Evolutionary conservation across 179 eudicot genomes (phyloP).

Genomic region (Spergularia azorica): DNA sequence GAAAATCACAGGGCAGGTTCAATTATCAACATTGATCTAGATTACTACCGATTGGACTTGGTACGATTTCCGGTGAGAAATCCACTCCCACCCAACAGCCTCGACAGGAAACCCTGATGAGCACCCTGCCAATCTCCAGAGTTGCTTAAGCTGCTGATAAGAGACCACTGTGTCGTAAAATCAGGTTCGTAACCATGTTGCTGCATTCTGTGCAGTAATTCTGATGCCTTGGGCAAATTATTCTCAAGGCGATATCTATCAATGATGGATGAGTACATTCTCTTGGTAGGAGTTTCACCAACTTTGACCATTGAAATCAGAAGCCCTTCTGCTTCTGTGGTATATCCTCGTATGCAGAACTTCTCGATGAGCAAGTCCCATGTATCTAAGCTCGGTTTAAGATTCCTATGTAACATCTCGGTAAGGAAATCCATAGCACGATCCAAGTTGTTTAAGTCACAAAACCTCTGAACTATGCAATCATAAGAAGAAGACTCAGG

Average conservation of each 20-base stretch:
- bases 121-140: slow-evolving; percentile 35
- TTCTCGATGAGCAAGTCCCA: slow-evolving; percentile 49
- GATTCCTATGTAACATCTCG: slow-evolving; percentile 63
- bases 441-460: slow-evolving; percentile 36
- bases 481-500: slow-evolving; percentile 61
- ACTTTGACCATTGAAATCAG: slow-evolving; percentile 45
- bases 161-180: slow-evolving; percentile 79
- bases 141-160: slow-evolving; percentile 62
- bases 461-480: slow-evolving; percentile 46
- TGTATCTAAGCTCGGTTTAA: slow-evolving; percentile 51
- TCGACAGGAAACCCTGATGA: slow-evolving; percentile 57
- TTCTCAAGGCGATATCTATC: slow-evolving; percentile 45
- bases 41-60: slow-evolving; percentile 18
- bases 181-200: slow-evolving; percentile 73
- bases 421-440: slow-evolving; percentile 53
- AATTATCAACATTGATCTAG: neutral
- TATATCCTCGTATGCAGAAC: slow-evolving; percentile 41
- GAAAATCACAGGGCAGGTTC: too few relatives aligned
- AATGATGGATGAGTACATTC: slow-evolving; percentile 53
- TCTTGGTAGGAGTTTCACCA: slow-evolving; percentile 60
- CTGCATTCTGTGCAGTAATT: slow-evolving; percentile 61
- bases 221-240: slow-evolving; percentile 62
- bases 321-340: slow-evolving; percentile 57
- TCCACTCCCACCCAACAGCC: slow-evolving; percentile 66
- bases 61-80: slow-evolving; percentile 32